A percentile compares a stretch with the other conserved stretches of the same genome.
Evolutionary conservation across 2,329 filamentous ascomycete species (phyloP).

Genomic region (Fusarium drepaniforme): DNA sequence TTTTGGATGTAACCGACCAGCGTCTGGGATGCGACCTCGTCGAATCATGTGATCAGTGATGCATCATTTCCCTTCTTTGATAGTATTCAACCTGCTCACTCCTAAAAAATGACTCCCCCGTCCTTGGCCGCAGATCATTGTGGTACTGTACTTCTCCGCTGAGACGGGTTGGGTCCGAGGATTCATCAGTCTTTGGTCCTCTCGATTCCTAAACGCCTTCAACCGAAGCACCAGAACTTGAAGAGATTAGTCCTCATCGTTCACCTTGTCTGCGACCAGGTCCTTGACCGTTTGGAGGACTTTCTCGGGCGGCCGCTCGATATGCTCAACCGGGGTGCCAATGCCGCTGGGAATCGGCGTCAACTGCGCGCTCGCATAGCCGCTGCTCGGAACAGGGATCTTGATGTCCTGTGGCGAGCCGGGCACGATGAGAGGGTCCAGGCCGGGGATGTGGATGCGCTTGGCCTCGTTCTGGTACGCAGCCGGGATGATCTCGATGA

Average conservation of each 20-base stretch:
- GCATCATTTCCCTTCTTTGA: conserved; percentile 27
- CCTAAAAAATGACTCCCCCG: conserved; percentile 9
- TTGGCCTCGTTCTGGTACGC: conserved; percentile 97
- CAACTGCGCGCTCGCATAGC: conserved; percentile 50
- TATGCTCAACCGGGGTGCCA: conserved; percentile 58
- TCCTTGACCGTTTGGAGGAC: conserved; percentile 64
- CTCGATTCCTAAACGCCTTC: conserved; percentile 1
- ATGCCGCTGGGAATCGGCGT: conserved; percentile 63
- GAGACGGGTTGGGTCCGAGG: neutral
- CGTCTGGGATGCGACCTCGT: conserved; percentile 10
- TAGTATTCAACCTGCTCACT: conserved; percentile 25
- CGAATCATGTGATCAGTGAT: conserved; percentile 35
- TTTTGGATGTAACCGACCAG: conserved; percentile 21
- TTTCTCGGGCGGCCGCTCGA: conserved; percentile 60
- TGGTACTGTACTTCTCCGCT: neutral
- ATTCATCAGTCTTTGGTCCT: neutral
- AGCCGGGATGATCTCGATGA: conserved; percentile 98
- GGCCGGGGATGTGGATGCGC: conserved; percentile 84
- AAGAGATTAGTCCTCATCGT: conserved; percentile 61
- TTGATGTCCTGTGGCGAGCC: conserved; percentile 84
- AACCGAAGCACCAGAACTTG: neutral
- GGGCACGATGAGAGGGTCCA: conserved; percentile 76
- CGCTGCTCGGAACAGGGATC: conserved; percentile 74
- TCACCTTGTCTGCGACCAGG: conserved; percentile 64
- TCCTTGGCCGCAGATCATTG: conserved; percentile 2